Conservation (phyloP, 371 early-diverging fungal species). For the Syncephalastrum contaminatum region DNA sequence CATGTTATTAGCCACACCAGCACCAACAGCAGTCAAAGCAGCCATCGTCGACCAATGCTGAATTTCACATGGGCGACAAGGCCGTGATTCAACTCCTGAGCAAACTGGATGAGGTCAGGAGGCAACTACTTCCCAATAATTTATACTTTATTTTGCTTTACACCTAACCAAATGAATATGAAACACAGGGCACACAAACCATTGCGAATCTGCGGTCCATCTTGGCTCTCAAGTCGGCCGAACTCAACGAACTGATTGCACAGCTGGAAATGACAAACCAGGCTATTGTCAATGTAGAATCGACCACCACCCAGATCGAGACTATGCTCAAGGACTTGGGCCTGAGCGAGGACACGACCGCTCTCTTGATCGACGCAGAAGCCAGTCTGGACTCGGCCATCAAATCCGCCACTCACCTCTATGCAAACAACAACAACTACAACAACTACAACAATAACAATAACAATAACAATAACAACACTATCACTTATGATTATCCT, state of each 20-base stretch:
- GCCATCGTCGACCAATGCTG: conserved; percentile 1
- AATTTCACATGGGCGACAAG: conserved; percentile 15
- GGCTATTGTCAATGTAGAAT: conserved; percentile 43
- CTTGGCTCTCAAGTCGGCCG: conserved; percentile 48
- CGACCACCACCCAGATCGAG: conserved; percentile 45
- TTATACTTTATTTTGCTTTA: not conserved
- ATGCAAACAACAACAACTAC: conserved; percentile 12
- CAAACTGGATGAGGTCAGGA: conserved; percentile 26
- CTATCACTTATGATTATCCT: conserved; percentile 1
- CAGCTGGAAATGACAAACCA: conserved; percentile 49
- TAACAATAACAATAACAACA: not conserved
- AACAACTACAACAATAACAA: conserved; percentile 9
- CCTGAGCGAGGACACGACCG: conserved; percentile 18
- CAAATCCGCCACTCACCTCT: conserved; percentile 42
- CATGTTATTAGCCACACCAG: too few species aligned
- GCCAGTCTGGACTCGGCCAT: conserved; percentile 47
- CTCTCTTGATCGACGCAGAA: conserved; percentile 40
- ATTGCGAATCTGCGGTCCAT: conserved; percentile 47
- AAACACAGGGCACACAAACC: conserved; percentile 40
- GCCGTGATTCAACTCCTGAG: conserved; percentile 20
- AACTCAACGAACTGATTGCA: conserved; percentile 46
- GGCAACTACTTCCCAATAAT: not conserved
- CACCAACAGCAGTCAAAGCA: too few species aligned
- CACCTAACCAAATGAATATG: not conserved
- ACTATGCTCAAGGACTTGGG: conserved; percentile 46